Evolutionary conservation across 345 rosid species (phyloP).

Genomic region (Citrus hindsii): DNA sequence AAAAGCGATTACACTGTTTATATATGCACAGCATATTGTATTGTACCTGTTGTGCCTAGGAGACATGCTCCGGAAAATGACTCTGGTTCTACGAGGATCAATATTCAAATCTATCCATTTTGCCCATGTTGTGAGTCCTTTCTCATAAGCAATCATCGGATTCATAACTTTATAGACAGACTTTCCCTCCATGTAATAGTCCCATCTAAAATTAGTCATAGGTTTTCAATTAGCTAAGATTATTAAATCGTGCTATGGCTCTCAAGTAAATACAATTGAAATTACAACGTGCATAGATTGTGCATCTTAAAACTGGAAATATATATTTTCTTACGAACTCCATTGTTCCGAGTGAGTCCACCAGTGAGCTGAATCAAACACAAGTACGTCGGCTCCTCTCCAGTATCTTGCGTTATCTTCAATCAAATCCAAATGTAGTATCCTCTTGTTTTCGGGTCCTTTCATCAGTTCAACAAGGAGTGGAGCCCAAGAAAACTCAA

Average conservation of each 20-base stretch:
- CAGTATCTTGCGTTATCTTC: conserved; percentile 92
- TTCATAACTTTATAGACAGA: conserved; percentile 42
- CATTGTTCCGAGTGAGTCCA: conserved; percentile 87
- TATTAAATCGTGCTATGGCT: background rate
- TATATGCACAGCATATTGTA: background rate
- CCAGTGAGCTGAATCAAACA: conserved; percentile 98
- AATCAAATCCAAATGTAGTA: conserved; percentile 78
- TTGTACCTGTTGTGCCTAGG: conserved; percentile 65
- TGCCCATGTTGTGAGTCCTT: conserved; percentile 74
- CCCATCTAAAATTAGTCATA: conserved; percentile 48
- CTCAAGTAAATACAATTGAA: background rate
- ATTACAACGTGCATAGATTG: background rate
- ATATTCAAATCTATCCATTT: conserved; percentile 64
- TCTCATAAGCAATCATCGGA: conserved; percentile 67
- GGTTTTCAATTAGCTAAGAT: background rate
- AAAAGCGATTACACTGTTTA: background rate
- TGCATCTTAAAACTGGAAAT: background rate
- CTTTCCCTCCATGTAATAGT: conserved; percentile 60
- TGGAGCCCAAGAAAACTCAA: conserved; percentile 95
- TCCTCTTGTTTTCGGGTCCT: conserved; percentile 50
- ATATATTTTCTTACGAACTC: conserved; percentile 48
- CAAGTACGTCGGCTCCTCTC: conserved; percentile 80
- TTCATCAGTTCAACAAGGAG: conserved; percentile 78
- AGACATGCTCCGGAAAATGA: conserved; percentile 68
- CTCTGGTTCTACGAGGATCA: conserved; percentile 49